Evolutionary conservation across 495 filamentous ascomycete genomes (phyloP).

Genomic region (Neurospora sublineolata): DNA sequence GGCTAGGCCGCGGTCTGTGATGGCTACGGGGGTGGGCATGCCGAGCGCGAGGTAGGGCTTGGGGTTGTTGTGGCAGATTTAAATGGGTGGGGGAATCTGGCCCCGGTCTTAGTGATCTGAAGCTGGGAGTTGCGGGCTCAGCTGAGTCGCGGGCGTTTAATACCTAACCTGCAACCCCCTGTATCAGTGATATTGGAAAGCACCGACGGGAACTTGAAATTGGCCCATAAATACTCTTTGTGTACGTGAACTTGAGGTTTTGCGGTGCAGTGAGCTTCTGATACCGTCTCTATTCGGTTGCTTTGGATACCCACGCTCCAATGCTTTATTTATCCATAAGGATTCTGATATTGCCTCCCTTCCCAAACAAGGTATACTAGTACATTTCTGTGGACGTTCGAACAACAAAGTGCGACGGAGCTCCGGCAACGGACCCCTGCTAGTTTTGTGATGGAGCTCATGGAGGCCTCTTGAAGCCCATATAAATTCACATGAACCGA

Average conservation of each 20-base stretch:
- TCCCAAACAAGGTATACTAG: not conserved
- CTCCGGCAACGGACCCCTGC: not conserved
- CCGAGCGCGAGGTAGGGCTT: not conserved
- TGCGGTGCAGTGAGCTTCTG: not conserved
- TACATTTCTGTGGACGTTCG: not conserved
- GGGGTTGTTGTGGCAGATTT: not conserved
- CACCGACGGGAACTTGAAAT: not conserved
- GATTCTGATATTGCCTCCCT: not conserved
- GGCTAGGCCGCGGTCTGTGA: constrained; percentile 1
- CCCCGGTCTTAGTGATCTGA: not conserved
- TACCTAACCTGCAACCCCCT: not conserved
- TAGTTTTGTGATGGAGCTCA: not conserved
- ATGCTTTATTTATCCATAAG: not conserved
- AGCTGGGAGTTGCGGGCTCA: not conserved
- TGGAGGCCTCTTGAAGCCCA: not conserved
- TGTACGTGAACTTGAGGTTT: not conserved
- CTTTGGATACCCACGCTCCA: not conserved
- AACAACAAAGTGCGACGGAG: not conserved
- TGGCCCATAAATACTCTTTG: not conserved
- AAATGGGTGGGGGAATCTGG: not conserved
- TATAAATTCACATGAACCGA: not conserved
- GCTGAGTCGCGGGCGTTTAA: not conserved
- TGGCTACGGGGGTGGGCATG: not conserved
- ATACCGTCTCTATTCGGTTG: not conserved
- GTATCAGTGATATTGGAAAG: not conserved